A percentile compares a stretch with the other conserved stretches of the same genome.
Evolutionary conservation across 495 filamentous ascomycete species (phyloP).

Genomic region (Astrocystis sublimbata): DNA sequence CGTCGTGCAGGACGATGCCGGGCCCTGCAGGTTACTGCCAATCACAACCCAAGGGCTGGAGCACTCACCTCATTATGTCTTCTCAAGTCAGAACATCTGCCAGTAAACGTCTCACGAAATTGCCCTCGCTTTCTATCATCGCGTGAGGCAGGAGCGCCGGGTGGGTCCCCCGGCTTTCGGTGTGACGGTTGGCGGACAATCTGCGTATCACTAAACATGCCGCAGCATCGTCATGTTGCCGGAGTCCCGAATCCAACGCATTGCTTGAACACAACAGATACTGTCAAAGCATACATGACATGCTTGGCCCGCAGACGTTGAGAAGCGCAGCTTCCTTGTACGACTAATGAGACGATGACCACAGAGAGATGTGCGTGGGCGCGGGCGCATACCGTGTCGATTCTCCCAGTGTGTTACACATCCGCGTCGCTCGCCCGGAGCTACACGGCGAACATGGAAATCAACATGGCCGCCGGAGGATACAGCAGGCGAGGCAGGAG

Average conservation of each 20-base stretch:
- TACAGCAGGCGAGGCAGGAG: no score
- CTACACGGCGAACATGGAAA: background rate
- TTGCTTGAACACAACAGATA: background rate
- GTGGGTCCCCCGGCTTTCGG: conserved; percentile 6
- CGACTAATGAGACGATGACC: background rate
- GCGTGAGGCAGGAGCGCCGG: conserved; percentile 6
- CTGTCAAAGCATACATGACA: background rate
- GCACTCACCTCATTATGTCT: background rate
- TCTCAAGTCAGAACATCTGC: background rate
- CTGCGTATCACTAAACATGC: background rate
- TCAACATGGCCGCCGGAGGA: background rate
- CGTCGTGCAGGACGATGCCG: background rate
- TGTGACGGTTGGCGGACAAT: background rate
- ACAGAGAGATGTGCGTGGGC: background rate
- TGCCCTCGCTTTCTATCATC: background rate
- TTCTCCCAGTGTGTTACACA: background rate
- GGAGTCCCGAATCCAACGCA: background rate
- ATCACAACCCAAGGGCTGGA: background rate
- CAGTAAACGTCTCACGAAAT: background rate
- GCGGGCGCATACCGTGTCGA: background rate
- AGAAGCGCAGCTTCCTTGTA: background rate
- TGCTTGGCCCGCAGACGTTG: background rate
- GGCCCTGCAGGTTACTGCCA: background rate
- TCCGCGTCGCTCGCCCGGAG: background rate
- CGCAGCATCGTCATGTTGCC: background rate